Evolutionary conservation across 2,329 filamentous ascomycete species (phyloP).

Genomic region (Fusarium nematophilum): DNA sequence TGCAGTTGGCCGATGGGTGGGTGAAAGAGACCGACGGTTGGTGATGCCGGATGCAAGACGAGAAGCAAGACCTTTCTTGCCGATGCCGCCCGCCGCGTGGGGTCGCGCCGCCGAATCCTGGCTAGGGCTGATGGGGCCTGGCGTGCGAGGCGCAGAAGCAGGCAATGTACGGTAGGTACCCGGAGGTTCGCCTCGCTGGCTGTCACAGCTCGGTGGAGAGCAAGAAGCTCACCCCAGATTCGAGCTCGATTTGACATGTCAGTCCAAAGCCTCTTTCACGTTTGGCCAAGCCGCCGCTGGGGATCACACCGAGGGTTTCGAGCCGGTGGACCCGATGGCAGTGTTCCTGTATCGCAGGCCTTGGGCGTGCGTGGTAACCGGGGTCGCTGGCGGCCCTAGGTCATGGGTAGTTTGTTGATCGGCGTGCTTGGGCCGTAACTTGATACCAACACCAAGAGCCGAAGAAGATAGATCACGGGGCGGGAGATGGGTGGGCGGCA

Average conservation of each 20-base stretch:
- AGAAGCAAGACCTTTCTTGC: slow-evolving; percentile 29
- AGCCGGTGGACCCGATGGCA: slow-evolving; percentile 21
- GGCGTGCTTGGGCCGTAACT: slow-evolving; percentile 35
- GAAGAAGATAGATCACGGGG: slow-evolving; percentile 29
- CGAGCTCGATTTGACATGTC: slow-evolving; percentile 30
- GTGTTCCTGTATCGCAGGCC: slow-evolving; percentile 7
- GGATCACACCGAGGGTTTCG: slow-evolving; percentile 20
- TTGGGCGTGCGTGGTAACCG: neutral
- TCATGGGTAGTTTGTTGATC: slow-evolving; percentile 30
- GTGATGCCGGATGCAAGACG: slow-evolving; percentile 11
- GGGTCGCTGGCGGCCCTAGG: slow-evolving; percentile 3
- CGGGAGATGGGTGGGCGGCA: slow-evolving; percentile 18
- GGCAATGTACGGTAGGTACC: slow-evolving; percentile 37
- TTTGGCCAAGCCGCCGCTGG: slow-evolving; percentile 18
- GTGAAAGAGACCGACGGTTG: slow-evolving; percentile 6
- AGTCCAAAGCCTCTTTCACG: slow-evolving; percentile 10
- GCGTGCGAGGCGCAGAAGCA: slow-evolving; percentile 9
- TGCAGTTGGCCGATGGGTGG: neutral
- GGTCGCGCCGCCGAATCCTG: slow-evolving; percentile 26
- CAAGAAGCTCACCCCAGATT: slow-evolving; percentile 40
- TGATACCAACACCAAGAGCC: slow-evolving; percentile 33
- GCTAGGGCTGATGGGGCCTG: slow-evolving; percentile 37
- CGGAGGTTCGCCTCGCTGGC: slow-evolving; percentile 28
- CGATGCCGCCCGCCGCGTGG: slow-evolving; percentile 26
- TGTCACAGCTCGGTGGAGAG: slow-evolving; percentile 43